A percentile compares a stretch with the other conserved stretches of the same genome.
These are phyloP conservation scores for Schizonepeta tenuifolia DNA, from an alignment of 257 asterid genomes.

Conservation along the genomic window DNA sequence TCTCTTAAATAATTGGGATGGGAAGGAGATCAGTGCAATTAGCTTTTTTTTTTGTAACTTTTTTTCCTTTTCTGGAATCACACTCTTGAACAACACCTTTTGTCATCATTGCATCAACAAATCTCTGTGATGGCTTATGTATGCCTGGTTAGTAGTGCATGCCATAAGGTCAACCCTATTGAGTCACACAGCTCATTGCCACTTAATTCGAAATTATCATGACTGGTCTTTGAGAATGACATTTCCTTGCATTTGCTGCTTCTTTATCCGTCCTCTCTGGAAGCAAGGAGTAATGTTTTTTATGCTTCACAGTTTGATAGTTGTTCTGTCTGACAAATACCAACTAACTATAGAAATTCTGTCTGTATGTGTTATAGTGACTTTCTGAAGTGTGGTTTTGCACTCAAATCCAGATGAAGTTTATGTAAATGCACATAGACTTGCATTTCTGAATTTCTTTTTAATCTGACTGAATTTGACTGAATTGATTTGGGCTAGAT, in stretches of 20 bases:
- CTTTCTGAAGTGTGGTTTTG: slow-evolving; percentile 27
- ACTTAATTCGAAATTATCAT: slow-evolving; percentile 1
- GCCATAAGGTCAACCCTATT: background rate
- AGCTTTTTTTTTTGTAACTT: slow-evolving; percentile 2
- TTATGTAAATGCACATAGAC: background rate
- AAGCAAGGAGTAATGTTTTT: slow-evolving; percentile 9
- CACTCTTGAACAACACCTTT: slow-evolving; percentile 7
- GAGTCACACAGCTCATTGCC: slow-evolving; percentile 7
- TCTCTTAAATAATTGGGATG: background rate
- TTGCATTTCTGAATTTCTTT: slow-evolving; percentile 1
- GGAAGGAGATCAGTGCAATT: slow-evolving; percentile 8
- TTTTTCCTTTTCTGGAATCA: background rate
- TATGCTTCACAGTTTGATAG: background rate
- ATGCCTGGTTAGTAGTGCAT: slow-evolving; percentile 9
- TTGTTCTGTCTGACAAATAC: slow-evolving; percentile 12
- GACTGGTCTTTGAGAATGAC: slow-evolving; percentile 15
- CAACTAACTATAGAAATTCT: background rate
- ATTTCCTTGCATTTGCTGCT: slow-evolving; percentile 24
- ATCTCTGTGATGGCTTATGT: background rate
- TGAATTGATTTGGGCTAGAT: slow-evolving; percentile 2
- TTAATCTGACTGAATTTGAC: background rate
- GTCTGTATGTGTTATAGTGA: background rate
- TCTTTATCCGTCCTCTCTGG: slow-evolving; percentile 18
- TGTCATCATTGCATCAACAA: slow-evolving; percentile 13
- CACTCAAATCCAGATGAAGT: slow-evolving; percentile 17